Base-by-base conservation (phyloP, 352 stramenopile genomes). In the Phytophthora fragariae region DNA sequence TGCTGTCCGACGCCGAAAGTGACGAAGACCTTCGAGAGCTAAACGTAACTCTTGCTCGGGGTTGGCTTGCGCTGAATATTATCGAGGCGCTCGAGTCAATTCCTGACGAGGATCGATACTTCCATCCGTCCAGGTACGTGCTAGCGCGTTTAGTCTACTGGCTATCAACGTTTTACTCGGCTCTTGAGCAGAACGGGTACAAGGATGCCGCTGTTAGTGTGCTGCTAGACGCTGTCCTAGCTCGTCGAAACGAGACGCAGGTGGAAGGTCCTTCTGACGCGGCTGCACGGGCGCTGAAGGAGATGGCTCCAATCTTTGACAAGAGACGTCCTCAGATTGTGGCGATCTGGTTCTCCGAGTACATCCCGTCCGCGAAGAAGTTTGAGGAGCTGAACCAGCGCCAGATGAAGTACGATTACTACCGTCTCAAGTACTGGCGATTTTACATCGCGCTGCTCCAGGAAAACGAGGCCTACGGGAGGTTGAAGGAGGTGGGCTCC, bases 321-420 rank as follows among this genome's bases (percentile, higher is more conserved):
- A 90, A 90, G 57, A 82, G 83, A 49, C 82, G 85, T 5, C 81
- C 82, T 24, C 85, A 91, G 46, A 50, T 91, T 27, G 85, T 92
- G 6, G 80, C 85, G 33, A 92, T 94, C 54, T 94, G 85, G 87
- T 79, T 94, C 24, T 89, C 84, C 0, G 85, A 94, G 73, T 84
- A 91, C 52, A 85, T 94, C 12, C 81, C 87, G 7, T 73, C 56
- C 2, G 75, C 79, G 7, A 94, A 94, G 65, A 92, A 90, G 60
- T 94, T 93, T 66, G 87, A 94, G 53, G 87, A 92, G 55, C 72
- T 94, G 33, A 94, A 94, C 65, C 87, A 94, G 62, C 84, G 87
- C 10, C 87, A 94, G 69, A 84, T 92, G 70, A 94, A 94, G 76
- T 94, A 91, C 54, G 87, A 94, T 44, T 72, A 76, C 65, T 82